Evolutionary conservation across 2,329 filamentous ascomycete genomes (phyloP), one percentile per base, ranked within the genome.

Genomic region (Daldinia sp.): DNA sequence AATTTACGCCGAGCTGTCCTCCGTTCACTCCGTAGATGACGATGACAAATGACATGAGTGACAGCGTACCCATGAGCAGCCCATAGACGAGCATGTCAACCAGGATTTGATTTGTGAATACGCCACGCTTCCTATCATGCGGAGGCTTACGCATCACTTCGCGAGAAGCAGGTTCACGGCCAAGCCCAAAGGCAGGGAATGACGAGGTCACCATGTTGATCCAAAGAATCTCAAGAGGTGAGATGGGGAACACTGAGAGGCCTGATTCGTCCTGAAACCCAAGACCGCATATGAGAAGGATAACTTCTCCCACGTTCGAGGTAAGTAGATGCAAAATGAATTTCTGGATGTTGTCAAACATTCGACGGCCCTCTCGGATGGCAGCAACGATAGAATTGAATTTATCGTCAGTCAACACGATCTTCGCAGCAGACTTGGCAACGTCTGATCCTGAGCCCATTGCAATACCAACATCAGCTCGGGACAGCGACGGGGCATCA

Each of bases 161-260:
- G 1, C 86, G 83, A 0, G 89, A 86, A 0, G 92, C 91, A 43
- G 83, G 80, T 76, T 96, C 93, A 69, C 93, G 90, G 17, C 93
- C 92, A 0, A 97, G 85, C 41, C 93, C 93, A 80, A 97, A 95
- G 61, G 94, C 93, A 1, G 93, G 93, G 76, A 95, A 87, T 1
- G 90, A 91, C 37, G 91, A 94, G 0, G 93, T 97, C 57, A 95
- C 85, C 90, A 96, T 94, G 77, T 96, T 96, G 76, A 97, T 92
- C 93, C 92, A 97, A 61, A 97, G 85, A 66, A 96, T 94, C 71
- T 96, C 89, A 9, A 96, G 87, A 0, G 93, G 92, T 0, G 91
- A 88, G 43, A 96, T 86, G 3, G 93, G 93, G 76, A 96, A 96
- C 8, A 96, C 92, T 0, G 92, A 95, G 63, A 91, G 84, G 7